Evolutionary conservation across 805 yeast genomes (phyloP).

Genomic region (Candida verbasci): DNA sequence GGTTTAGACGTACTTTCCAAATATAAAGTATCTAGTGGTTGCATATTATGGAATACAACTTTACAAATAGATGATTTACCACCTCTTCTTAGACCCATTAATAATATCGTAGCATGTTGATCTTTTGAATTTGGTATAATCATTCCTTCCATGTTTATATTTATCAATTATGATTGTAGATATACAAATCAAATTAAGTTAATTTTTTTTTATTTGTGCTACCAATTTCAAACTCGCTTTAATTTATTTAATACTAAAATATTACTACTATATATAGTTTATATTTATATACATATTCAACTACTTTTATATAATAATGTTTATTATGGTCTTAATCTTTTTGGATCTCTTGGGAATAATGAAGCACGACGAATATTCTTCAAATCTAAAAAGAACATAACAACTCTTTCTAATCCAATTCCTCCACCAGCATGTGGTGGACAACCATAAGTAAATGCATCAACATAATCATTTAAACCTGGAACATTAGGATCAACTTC

Average conservation of each 20-base stretch:
- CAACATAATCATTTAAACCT: conserved; percentile 86
- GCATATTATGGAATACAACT: conserved; percentile 95
- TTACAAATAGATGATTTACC: conserved; percentile 96
- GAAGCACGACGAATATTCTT: conserved; percentile 99
- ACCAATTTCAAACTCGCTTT: no score
- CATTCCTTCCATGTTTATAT: conserved; percentile 15
- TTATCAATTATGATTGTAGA: no score
- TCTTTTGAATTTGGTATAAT: conserved; percentile 36
- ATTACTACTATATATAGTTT: no score
- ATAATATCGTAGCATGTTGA: conserved; percentile 72
- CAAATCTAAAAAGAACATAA: conserved; percentile 95
- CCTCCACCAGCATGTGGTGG: conserved; percentile 99
- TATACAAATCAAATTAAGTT: no score
- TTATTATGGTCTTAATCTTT: conserved; percentile 75
- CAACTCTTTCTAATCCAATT: conserved; percentile 97
- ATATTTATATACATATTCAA: no score
- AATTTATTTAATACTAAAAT: no score
- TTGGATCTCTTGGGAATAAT: conserved; percentile 98
- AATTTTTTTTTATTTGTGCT: no score
- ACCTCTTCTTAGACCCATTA: conserved; percentile 86
- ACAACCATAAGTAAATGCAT: conserved; percentile 92
- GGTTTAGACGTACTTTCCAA: conserved; percentile 88
- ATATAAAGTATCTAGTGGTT: conserved; percentile 87
- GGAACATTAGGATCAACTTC: conserved; percentile 76
- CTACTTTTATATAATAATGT: no score